A percentile compares a stretch with the other conserved stretches of the same genome.
phyloP scores from a whole-genome alignment of 805 yeast genomes.

The Nakazawaea sp. region DNA sequence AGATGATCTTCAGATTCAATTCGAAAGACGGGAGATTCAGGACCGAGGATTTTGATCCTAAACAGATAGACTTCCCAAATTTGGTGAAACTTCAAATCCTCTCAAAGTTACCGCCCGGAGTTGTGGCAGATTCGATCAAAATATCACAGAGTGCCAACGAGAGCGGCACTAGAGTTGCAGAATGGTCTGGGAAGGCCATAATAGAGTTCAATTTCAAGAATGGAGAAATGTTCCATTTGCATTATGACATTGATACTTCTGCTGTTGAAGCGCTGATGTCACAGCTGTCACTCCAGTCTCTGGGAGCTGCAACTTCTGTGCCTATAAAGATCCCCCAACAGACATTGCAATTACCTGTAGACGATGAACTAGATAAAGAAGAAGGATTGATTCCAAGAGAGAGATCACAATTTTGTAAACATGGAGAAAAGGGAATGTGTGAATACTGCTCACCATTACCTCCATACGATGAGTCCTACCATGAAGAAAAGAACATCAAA shows the following conservation, averaged over 20 bases:
- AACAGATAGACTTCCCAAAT: background rate
- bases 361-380: constrained; percentile 53
- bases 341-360: constrained; percentile 51
- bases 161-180: constrained; percentile 27
- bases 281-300: background rate
- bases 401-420: constrained; percentile 65
- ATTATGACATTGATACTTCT: constrained; percentile 21
- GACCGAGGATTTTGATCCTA: constrained; percentile 38
- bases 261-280: background rate
- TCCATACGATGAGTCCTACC: constrained; percentile 85
- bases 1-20: constrained; percentile 67
- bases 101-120: constrained; percentile 26
- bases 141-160: constrained; percentile 41
- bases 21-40: constrained; percentile 81
- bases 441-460: constrained; percentile 95
- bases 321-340: background rate
- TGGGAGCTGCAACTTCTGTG: background rate
- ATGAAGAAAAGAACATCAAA: constrained; percentile 69
- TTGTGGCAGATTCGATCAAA: constrained; percentile 22
- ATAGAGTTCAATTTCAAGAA: constrained; percentile 44
- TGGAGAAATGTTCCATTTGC: constrained; percentile 52
- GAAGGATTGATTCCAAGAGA: constrained; percentile 69
- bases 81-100: constrained; percentile 15
- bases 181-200: constrained; percentile 23
- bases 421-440: constrained; percentile 94